phyloP scores from a whole-genome alignment of 2,329 filamentous ascomycete genomes.

The Colletotrichum sidae region DNA sequence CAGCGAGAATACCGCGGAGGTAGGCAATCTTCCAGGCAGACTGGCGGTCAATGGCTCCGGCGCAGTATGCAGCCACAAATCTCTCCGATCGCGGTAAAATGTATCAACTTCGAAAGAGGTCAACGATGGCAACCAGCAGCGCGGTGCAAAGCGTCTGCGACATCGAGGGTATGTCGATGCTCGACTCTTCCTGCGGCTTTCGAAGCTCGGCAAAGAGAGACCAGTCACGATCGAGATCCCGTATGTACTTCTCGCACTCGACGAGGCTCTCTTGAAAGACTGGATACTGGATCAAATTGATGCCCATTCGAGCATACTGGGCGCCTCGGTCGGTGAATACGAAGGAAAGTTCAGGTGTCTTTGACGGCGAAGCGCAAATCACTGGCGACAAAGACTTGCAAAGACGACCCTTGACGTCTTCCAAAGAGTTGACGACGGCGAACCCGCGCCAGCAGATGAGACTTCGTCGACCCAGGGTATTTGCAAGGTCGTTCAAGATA shows the following conservation, averaged over 20 bases:
- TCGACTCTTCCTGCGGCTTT: conserved; percentile 35
- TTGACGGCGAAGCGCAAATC: conserved; percentile 12
- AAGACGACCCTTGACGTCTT: background rate
- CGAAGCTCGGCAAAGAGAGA: conserved; percentile 50
- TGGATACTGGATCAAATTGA: conserved; percentile 52
- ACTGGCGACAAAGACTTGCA: background rate
- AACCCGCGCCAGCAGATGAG: conserved; percentile 10
- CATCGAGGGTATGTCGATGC: conserved; percentile 49
- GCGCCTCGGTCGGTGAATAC: conserved; percentile 57
- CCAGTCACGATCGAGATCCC: conserved; percentile 47
- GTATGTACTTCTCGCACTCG: conserved; percentile 25
- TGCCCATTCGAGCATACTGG: conserved; percentile 56
- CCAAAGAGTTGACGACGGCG: background rate
- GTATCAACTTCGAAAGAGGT: conserved; percentile 49
- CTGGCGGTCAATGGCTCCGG: no score
- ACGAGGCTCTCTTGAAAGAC: conserved; percentile 54
- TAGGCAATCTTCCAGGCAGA: no score
- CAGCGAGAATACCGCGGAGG: no score
- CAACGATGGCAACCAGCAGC: conserved; percentile 54
- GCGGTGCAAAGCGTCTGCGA: conserved; percentile 55
- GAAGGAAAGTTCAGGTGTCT: conserved; percentile 50
- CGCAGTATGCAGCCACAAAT: conserved; percentile 52
- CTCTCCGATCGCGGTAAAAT: conserved; percentile 52
- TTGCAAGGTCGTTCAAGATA: conserved; percentile 6
- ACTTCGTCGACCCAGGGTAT: conserved; percentile 1